Evolutionary conservation across 106 monocot species (phyloP).

Genomic region (Dendrobium chrysotoxum): DNA sequence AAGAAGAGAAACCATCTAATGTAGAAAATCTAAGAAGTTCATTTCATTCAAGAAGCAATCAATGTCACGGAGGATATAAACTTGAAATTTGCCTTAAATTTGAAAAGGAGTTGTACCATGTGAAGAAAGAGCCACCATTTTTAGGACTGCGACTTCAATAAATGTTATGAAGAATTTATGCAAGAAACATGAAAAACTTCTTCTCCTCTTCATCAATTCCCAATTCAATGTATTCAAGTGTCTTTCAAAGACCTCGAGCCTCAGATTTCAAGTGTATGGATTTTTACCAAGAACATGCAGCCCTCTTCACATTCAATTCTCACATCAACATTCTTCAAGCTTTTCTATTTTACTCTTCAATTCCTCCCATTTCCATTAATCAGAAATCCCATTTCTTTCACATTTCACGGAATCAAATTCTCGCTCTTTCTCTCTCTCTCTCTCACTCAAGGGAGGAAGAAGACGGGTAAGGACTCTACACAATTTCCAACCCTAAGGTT

Average conservation of each 20-base stretch:
- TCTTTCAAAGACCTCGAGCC: neutral
- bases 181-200: slow-evolving; percentile 24
- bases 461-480: neutral
- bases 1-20: no score
- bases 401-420: neutral
- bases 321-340: neutral
- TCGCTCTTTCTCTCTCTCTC: neutral
- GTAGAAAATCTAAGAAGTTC: no score
- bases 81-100: neutral
- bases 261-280: neutral
- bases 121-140: slow-evolving; percentile 10
- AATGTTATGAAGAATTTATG: slow-evolving; percentile 38
- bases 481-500: slow-evolving; percentile 25
- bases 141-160: slow-evolving; percentile 20
- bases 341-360: slow-evolving; percentile 4
- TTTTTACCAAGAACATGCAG: neutral
- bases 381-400: slow-evolving; percentile 6
- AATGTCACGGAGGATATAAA: neutral
- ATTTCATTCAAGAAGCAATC: no score
- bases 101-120: neutral
- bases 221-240: neutral
- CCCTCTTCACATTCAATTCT: slow-evolving; percentile 8
- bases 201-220: neutral
- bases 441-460: neutral
- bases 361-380: neutral